These are phyloP conservation scores for Dimocarpus longan DNA, from an alignment of 345 rosid genomes.

Conservation along the genomic window DNA sequence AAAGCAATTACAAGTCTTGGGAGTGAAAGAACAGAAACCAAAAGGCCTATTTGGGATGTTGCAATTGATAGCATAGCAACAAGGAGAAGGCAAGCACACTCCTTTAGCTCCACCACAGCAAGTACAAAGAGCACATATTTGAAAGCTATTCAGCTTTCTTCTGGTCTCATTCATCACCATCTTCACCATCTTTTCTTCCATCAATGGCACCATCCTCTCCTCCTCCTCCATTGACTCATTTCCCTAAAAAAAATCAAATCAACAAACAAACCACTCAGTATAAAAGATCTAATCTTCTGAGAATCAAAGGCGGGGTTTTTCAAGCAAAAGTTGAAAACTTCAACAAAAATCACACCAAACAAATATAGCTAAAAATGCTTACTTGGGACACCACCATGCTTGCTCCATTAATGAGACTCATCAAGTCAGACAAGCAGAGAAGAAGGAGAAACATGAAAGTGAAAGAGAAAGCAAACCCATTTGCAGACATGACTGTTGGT, in stretches of 20 bases:
- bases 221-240: constrained; percentile 44
- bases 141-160: constrained; percentile 82
- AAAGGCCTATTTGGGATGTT: constrained; percentile 96
- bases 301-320: not conserved
- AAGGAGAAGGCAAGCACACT: constrained; percentile 81
- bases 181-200: constrained; percentile 59
- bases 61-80: constrained; percentile 97
- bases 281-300: constrained; percentile 32
- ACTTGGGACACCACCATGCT: constrained; percentile 37
- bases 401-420: constrained; percentile 36
- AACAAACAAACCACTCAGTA: constrained; percentile 28
- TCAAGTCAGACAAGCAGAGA: constrained; percentile 35
- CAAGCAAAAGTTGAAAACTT: constrained; percentile 14
- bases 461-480: constrained; percentile 34
- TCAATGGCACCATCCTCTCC: constrained; percentile 52
- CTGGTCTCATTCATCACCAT: constrained; percentile 70
- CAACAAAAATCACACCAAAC: not conserved
- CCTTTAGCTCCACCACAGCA: constrained; percentile 94
- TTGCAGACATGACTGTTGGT: constrained; percentile 28
- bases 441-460: constrained; percentile 17
- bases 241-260: constrained; percentile 46
- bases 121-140: constrained; percentile 90
- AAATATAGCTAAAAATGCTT: constrained; percentile 24
- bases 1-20: constrained; percentile 93
- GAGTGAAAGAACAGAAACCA: constrained; percentile 96